phyloP scores from a whole-genome alignment of 176 grass and related monocot species.

The Lolium rigidum region DNA sequence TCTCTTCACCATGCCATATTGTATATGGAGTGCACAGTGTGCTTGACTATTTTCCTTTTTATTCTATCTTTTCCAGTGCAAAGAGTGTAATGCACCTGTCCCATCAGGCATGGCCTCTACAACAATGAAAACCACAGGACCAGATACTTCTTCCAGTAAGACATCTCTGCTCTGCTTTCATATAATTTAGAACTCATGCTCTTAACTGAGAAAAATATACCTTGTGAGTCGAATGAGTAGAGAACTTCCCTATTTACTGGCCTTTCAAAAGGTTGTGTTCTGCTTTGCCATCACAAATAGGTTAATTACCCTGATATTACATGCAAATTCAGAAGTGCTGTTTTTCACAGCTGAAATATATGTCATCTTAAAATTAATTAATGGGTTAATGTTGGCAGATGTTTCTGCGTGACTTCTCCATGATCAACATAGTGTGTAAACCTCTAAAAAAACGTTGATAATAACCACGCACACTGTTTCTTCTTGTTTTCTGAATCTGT shows the following conservation, averaged over 20 bases:
- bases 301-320: not conserved
- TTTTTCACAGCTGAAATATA: not conserved
- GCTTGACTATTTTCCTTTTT: conserved; percentile 33
- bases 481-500: not conserved
- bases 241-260: conserved; percentile 3
- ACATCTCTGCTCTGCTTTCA: conserved; percentile 23
- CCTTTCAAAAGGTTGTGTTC: not conserved
- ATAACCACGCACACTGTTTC: not conserved
- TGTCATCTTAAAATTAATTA: not conserved
- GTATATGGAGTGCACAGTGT: not conserved
- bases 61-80: conserved; percentile 68
- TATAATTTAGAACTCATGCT: conserved; percentile 9
- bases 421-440: conserved; percentile 16
- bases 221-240: not conserved
- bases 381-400: not conserved
- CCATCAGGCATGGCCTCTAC: conserved; percentile 68
- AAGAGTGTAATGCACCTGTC: conserved; percentile 81
- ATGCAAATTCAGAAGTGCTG: conserved; percentile 14
- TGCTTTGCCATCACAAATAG: not conserved
- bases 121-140: conserved; percentile 54
- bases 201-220: not conserved
- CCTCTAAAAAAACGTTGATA: not conserved
- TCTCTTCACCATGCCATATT: conserved; percentile 37
- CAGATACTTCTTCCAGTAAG: conserved; percentile 83
- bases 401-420: not conserved